Evolutionary conservation across 257 asterid species (phyloP).

Genomic region (Plectranthus barbatus): DNA sequence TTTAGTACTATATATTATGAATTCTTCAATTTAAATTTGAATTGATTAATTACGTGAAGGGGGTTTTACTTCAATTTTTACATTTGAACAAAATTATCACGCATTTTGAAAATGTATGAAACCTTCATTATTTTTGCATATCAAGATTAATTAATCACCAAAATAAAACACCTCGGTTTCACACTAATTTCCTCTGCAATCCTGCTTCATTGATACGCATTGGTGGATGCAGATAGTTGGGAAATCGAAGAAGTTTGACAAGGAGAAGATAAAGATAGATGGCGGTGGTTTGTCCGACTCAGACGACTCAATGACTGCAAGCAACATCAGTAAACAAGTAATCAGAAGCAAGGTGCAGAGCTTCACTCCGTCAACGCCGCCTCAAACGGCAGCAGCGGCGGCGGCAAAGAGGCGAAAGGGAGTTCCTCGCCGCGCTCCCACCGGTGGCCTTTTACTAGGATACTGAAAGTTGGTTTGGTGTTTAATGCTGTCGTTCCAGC

Average conservation of each 20-base stretch:
- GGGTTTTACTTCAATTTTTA: no score
- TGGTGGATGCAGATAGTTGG: slow-evolving; percentile 35
- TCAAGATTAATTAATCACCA: no score
- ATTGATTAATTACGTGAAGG: neutral
- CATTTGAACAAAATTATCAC: no score
- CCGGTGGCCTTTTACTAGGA: slow-evolving; percentile 29
- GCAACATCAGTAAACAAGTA: slow-evolving; percentile 16
- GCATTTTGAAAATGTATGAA: no score
- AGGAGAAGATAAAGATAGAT: slow-evolving; percentile 17
- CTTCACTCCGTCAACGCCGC: slow-evolving; percentile 40
- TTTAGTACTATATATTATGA: no score
- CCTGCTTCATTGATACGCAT: neutral
- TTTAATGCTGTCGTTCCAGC: slow-evolving; percentile 3
- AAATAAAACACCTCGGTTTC: no score
- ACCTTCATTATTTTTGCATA: no score
- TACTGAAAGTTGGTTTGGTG: slow-evolving; percentile 2
- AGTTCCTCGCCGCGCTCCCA: slow-evolving; percentile 43
- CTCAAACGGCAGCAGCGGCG: slow-evolving; percentile 19
- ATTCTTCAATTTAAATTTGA: neutral
- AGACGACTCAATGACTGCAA: slow-evolving; percentile 10
- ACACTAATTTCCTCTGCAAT: no score
- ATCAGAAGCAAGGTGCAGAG: slow-evolving; percentile 25
- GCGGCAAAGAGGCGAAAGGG: slow-evolving; percentile 36
- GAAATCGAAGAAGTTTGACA: slow-evolving; percentile 28
- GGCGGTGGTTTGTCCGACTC: slow-evolving; percentile 23